Base-by-base conservation (phyloP, 2,329 filamentous ascomycete species). In the Fusarium tanahbumbuense region DNA sequence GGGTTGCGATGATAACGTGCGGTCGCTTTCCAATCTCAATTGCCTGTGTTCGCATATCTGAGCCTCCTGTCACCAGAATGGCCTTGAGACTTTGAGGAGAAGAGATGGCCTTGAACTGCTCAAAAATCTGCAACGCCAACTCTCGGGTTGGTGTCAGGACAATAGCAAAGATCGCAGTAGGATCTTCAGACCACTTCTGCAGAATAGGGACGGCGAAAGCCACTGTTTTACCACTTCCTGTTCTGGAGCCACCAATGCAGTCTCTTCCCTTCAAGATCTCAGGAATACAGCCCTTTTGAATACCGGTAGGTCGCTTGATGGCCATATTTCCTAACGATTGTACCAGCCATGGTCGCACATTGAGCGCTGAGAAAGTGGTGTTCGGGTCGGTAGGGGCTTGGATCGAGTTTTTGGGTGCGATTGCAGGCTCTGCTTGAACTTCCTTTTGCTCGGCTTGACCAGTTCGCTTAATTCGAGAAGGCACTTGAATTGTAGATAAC, bases 171-270 rank as follows among this genome's bases (percentile, higher is more conserved):
- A 98, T 95, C 45, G 93, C 96, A 63, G 91, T 91, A 1, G 96
- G 96, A 82, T 99, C 94, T 76, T 94, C 88, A 4, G 95, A 90
- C 94, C 94, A 98, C 80, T 91, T 92, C 78, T 98, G 95, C 68
- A 99, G 83, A 64, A 99, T 97, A 1, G 96, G 96, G 12, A 94
- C 93, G 2, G 95, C 93, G 80, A 99, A 99, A 2, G 96, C 94
- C 45, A 98, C 91, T 6, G 96, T 99, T 83, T 99, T 99, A 81
- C 96, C 96, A 15, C 95, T 98, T 84, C 96, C 96, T 0, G 96
- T 99, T 68, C 94, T 88, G 77, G 93, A 97, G 40, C 94, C 94
- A 77, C 96, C 96, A 74, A 99, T 98, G 78, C 94, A 98, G 81
- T 99, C 94, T 74, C 92, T 88, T 8, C 96, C 96, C 73, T 93